Conservation (phyloP, 176 grass and related monocot species). For the Eleusine coracana region DNA sequence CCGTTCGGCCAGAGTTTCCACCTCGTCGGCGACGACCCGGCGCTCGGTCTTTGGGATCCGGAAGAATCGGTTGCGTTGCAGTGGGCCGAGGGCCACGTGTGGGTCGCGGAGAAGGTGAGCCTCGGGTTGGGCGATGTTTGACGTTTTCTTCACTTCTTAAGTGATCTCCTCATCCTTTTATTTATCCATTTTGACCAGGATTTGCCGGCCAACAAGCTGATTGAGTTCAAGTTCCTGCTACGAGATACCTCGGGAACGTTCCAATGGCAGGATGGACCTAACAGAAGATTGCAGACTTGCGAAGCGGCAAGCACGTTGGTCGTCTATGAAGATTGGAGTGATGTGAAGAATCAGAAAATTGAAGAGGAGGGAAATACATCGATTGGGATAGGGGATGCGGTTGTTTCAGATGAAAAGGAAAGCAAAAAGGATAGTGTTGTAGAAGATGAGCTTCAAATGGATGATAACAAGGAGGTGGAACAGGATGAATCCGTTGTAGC, state of each 20-base stretch:
- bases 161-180: neutral
- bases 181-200: slow-evolving; percentile 53
- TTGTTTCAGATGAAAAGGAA: slow-evolving; percentile 9
- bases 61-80: slow-evolving; percentile 47
- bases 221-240: slow-evolving; percentile 88
- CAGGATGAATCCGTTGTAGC: slow-evolving; percentile 11
- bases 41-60: slow-evolving; percentile 66
- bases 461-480: slow-evolving; percentile 24
- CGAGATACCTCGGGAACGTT: slow-evolving; percentile 45
- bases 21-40: slow-evolving; percentile 52
- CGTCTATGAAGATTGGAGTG: slow-evolving; percentile 67
- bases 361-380: slow-evolving; percentile 26
- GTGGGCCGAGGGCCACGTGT: slow-evolving; percentile 57
- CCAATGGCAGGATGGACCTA: slow-evolving; percentile 69
- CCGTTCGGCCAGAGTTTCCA: slow-evolving; percentile 49
- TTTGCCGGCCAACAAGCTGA: slow-evolving; percentile 44
- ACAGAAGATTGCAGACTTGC: slow-evolving; percentile 57
- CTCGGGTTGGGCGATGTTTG: neutral
- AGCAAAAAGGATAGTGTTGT: slow-evolving; percentile 4
- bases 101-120: slow-evolving; percentile 63
- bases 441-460: slow-evolving; percentile 16
- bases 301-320: slow-evolving; percentile 50
- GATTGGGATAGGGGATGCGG: neutral
- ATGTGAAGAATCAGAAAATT: slow-evolving; percentile 46
- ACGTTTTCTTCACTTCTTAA: neutral